A percentile compares a stretch with the other conserved stretches of the same genome.
Conservation (phyloP, 306 rosid species). For the Corylus heterophylla region DNA sequence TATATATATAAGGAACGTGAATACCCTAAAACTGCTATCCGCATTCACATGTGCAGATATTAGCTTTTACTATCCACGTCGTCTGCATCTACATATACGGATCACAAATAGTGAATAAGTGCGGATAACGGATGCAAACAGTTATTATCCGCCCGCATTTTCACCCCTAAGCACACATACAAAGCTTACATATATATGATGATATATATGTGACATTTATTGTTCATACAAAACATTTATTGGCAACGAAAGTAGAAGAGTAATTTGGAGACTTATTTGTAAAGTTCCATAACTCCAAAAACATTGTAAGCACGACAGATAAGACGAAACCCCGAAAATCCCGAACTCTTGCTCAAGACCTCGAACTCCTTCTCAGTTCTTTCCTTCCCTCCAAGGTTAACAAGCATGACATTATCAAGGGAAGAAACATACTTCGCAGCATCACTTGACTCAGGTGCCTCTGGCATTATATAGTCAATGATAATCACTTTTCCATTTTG, state of each 20-base stretch:
- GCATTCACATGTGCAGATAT: no score
- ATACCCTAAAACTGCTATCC: no score
- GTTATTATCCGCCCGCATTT: no score
- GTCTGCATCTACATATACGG: no score
- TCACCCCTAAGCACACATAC: no score
- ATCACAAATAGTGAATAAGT: no score
- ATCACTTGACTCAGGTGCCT: conserved; percentile 1
- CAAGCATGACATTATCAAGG: not conserved
- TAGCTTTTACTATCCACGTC: no score
- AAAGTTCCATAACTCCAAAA: not conserved
- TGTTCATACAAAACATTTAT: no score
- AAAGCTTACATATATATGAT: no score
- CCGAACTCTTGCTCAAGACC: not conserved
- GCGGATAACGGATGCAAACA: no score
- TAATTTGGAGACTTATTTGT: not conserved
- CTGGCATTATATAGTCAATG: conserved; percentile 2
- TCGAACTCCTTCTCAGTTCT: conserved; percentile 17
- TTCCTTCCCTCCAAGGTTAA: conserved; percentile 1
- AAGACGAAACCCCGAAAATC: conserved; percentile 9
- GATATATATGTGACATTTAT: no score
- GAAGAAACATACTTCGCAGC: not conserved
- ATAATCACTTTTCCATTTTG: conserved; percentile 11
- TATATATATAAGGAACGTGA: no score
- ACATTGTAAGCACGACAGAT: not conserved
- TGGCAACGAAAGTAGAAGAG: not conserved